These are phyloP conservation scores for Breviolum minutum DNA, from an alignment of 73 alveolate species.

Conservation along the genomic window DNA sequence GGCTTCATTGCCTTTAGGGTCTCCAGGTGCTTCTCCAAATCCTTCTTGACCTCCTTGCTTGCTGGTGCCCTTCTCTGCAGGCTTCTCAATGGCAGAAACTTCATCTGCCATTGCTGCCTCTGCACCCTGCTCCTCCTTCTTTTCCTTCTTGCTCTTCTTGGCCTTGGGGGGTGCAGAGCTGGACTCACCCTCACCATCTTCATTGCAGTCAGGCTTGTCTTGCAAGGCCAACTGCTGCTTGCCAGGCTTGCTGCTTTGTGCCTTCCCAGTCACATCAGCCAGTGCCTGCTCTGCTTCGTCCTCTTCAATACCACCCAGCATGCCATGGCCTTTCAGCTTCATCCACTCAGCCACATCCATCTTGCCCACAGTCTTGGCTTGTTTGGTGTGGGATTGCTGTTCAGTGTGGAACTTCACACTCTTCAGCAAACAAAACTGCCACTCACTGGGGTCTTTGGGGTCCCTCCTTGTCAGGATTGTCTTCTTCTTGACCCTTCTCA, in stretches of 20 bases:
- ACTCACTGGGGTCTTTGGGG: not conserved
- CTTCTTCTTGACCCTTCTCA: not conserved
- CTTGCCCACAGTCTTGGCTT: not conserved
- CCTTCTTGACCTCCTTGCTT: not conserved
- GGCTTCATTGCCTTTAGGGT: not conserved
- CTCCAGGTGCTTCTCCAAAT: not conserved
- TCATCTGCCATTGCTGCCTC: not conserved
- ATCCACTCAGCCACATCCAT: not conserved
- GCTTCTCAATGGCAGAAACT: not conserved
- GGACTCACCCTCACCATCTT: not conserved
- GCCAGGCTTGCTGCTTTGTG: no score
- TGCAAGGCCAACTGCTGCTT: not conserved
- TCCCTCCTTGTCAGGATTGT: not conserved
- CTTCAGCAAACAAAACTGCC: no score
- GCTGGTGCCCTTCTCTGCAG: not conserved
- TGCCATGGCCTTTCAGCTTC: not conserved
- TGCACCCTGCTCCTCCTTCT: not conserved
- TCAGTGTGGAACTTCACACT: no score
- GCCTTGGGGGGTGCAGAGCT: not conserved
- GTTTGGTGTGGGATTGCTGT: not conserved
- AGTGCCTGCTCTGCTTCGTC: not conserved
- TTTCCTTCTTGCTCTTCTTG: not conserved
- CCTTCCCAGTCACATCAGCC: not conserved
- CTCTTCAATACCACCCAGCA: not conserved
- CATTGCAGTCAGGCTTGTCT: not conserved